These are phyloP conservation scores for Hippophae gyantsensis DNA, from an alignment of 306 rosid species.

Conservation along the genomic window DNA sequence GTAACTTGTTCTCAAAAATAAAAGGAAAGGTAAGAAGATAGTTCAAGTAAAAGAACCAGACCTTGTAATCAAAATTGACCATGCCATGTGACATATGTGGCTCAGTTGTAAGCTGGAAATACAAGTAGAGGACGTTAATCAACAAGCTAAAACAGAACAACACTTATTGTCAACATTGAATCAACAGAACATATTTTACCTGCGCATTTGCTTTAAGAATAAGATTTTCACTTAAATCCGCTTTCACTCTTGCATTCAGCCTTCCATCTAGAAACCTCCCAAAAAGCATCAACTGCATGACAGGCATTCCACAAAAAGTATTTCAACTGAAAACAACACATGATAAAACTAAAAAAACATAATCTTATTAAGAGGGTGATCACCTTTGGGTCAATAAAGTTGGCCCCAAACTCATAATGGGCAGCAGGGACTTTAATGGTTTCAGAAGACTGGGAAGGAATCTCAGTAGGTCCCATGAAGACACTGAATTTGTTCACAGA, in stretches of 20 bases:
- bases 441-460: constrained; percentile 85
- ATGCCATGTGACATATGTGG: constrained; percentile 99
- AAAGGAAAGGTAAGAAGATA: not conserved
- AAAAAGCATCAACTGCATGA: constrained; percentile 71
- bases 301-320: not conserved
- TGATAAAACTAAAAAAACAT: not conserved
- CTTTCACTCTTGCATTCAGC: constrained; percentile 75
- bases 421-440: constrained; percentile 79
- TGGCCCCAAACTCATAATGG: constrained; percentile 91
- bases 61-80: constrained; percentile 90
- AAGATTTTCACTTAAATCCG: constrained; percentile 69
- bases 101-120: constrained; percentile 71
- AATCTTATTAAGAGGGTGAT: not conserved
- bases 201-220: constrained; percentile 85
- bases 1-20: not conserved
- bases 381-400: constrained; percentile 88
- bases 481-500: constrained; percentile 34
- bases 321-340: not conserved
- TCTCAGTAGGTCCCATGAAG: constrained; percentile 78
- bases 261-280: constrained; percentile 92
- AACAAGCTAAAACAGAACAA: constrained; percentile 1
- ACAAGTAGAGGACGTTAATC: constrained; percentile 1
- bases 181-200: constrained; percentile 28
- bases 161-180: not conserved
- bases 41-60: constrained; percentile 15